Base-by-base conservation (phyloP, 1,139 yeast genomes). In the Debaryomycetaceae sp. region DNA sequence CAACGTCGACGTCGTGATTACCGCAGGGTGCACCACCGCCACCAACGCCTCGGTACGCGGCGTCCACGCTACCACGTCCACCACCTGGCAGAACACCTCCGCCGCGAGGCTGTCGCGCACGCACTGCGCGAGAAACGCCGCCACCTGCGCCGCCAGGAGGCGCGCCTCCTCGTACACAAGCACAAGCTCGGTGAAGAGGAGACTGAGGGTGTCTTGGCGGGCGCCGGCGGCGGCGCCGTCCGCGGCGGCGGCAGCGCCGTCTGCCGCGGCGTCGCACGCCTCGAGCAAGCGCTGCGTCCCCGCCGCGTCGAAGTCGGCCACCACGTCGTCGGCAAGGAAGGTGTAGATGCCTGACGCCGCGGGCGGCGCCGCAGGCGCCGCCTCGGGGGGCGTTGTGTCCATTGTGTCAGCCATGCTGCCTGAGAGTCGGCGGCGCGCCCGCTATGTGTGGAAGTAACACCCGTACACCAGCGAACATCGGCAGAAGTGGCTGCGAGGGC, bases 41-140 rank as follows among this genome's bases (percentile, higher is more conserved):
- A 65, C 39, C 24, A 72, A 54, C 3, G 45, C 39, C 28, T 50
- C 52, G 13, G 66, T 43, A 5, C 44, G 41, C 2, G 50, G 53
- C 9, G 55, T 42, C 3, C 54, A 44, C 3, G 74, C 73, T 32
- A 70, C 68, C 3, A 70, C 63, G 40, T 68, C 67, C 20, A 70
- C 49, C 1, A 71, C 58, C 32, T 67, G 62, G 34, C 76, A 61
- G 37, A 74, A 72, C 3, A 58, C 45, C 16, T 53, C 47, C 5
- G 72, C 72, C 3, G 48, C 39, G 5, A 42, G 45, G 34, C 65
- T 71, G 21, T 53, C 55, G 29, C 47, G 56, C 22, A 66, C 56
- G 16, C 58, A 51, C 7, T 47, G 31, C 14, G 49, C 42, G 17
- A 66, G 45, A 32, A 66, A 64, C 14, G 45, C 45, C 1, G 51